Base-by-base conservation (phyloP, 2,329 filamentous ascomycete species). In the Alternaria novae-zelandiae region DNA sequence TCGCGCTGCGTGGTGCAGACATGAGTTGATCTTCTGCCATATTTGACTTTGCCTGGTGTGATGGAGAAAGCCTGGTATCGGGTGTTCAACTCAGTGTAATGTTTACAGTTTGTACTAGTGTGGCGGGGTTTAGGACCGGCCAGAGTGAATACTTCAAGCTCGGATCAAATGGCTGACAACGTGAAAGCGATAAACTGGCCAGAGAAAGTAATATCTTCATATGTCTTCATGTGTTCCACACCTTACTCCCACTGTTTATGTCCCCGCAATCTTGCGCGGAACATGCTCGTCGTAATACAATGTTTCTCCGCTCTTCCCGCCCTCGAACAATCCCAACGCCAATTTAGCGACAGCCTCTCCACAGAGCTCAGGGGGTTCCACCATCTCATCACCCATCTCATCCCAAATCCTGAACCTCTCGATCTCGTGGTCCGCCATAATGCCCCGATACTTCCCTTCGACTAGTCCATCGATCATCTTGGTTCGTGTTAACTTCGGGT, bases 381-480 rank as follows among this genome's bases (percentile, higher is more conserved):
- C 58, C 64, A 71, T 72, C 56, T 65, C 66, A 20, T 74, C 73
- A 1, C 73, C 71, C 55, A 70, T 66, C 44, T 68, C 62, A 46
- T 70, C 64, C 72, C 73, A 75, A 0, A 67, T 64, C 47, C 61
- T 61, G 32, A 75, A 74, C 28, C 67, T 54, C 56, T 75, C 73
- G n/a, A 74, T 64, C 54, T 75, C 71, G 46, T 75, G 70, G 23
- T 74, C 68, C 15, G 73, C 72, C 72, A 74, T 73, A 15, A 74
- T 54, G 1, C 65, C 66, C 20, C 62, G 68, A 54, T 72, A 74
- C 50, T 63, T 66, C 11, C 68, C 70, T 21, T 61, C 53, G 13
- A 74, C 63, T 2, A 74, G 41, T 21, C 70, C 72, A 43, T 70
- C 63, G 6, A 69, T 64, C 71, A 74, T 75, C 25, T 68, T 69